phyloP scores from a whole-genome alignment of 106 monocot species.

The Ottelia alismoides region DNA sequence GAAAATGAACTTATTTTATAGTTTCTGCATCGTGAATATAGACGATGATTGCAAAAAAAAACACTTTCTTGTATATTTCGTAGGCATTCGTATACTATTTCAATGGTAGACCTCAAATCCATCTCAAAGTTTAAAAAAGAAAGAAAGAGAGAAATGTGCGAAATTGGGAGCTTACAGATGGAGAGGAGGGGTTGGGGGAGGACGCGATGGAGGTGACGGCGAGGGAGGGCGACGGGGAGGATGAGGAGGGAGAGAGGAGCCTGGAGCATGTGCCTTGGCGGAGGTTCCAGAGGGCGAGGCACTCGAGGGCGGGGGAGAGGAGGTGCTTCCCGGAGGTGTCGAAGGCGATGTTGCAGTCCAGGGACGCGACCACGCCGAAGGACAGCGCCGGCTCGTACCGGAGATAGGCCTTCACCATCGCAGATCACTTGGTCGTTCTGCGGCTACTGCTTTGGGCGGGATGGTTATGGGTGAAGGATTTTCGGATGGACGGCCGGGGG shows the following conservation, averaged over 20 bases:
- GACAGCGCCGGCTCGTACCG: conserved; percentile 59
- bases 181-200: conserved; percentile 8
- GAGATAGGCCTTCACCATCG: conserved; percentile 97
- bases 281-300: conserved; percentile 57
- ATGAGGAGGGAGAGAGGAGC: conserved; percentile 24
- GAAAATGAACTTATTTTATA: no score
- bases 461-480: no score
- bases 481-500: no score
- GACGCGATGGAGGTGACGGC: conserved; percentile 34
- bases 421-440: no score
- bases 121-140: no score
- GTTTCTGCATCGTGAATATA: no score
- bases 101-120: not conserved
- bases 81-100: no score
- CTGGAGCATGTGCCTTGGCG: conserved; percentile 39
- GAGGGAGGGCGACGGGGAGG: conserved; percentile 20
- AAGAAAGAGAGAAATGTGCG: not conserved
- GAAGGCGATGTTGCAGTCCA: conserved; percentile 73
- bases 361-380: conserved; percentile 79
- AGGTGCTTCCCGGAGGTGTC: conserved; percentile 57
- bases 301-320: conserved; percentile 73
- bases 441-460: no score
- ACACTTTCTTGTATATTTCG: no score
- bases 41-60: no score
- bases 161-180: not conserved